Conservation (phyloP, 371 early-diverging fungal genomes). For the Gilbertella persicaria region DNA sequence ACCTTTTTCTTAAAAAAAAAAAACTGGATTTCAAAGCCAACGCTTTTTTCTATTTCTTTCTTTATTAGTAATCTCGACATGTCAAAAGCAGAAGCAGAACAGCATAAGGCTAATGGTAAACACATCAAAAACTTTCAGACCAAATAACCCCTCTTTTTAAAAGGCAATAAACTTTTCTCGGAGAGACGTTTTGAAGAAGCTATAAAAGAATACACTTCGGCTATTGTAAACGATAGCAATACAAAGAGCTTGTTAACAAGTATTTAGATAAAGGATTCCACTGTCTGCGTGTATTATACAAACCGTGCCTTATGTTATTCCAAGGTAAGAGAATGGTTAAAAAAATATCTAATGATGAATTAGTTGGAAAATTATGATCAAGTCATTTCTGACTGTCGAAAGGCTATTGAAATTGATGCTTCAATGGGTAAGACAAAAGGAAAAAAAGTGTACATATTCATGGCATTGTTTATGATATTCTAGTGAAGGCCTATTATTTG, state of each 20-base stretch:
- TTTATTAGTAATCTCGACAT: conserved; percentile 12
- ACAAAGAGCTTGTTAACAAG: background rate
- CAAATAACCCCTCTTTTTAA: background rate
- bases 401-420: conserved; percentile 72
- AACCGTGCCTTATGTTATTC: conserved; percentile 80
- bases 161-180: conserved; percentile 62
- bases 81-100: conserved; percentile 38
- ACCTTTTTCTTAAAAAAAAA: background rate
- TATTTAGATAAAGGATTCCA: conserved; percentile 64
- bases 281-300: conserved; percentile 69
- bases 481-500: conserved; percentile 75
- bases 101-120: conserved; percentile 41
- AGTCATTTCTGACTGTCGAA: conserved; percentile 67
- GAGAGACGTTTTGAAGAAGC: conserved; percentile 65
- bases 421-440: conserved; percentile 55
- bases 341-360: background rate
- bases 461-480: background rate
- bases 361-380: conserved; percentile 58
- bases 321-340: conserved; percentile 44
- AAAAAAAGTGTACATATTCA: too few species aligned
- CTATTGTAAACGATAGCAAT: conserved; percentile 53
- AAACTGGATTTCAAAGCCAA: too few species aligned
- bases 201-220: conserved; percentile 73
- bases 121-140: too few species aligned
- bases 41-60: conserved; percentile 2